A percentile compares a stretch with the other conserved stretches of the same genome.
phyloP scores from a whole-genome alignment of 2,329 filamentous ascomycete genomes.

The Cryphonectria radicalis region DNA sequence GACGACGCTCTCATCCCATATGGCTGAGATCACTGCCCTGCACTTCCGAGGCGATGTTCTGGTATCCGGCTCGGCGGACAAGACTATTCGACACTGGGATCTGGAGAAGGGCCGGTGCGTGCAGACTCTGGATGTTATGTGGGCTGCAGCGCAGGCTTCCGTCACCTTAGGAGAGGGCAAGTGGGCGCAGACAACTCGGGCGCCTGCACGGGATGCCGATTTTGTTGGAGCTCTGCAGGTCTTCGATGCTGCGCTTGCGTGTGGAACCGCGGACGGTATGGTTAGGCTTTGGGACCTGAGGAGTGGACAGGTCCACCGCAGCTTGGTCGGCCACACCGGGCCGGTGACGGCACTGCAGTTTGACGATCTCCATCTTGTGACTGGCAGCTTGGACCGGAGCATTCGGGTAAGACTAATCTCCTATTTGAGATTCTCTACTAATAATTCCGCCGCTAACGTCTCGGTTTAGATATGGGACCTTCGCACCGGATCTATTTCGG shows the following conservation, averaged over 20 bases:
- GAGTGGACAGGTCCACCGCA: conserved; percentile 95
- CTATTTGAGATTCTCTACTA: neutral
- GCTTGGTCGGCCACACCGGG: conserved; percentile 92
- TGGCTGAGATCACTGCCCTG: conserved; percentile 92
- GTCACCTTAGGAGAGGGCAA: conserved; percentile 65
- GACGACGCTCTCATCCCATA: conserved; percentile 86
- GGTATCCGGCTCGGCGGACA: conserved; percentile 95
- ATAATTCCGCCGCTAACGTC: neutral
- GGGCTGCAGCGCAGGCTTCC: conserved; percentile 91
- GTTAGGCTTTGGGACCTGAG: conserved; percentile 95
- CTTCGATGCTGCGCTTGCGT: conserved; percentile 93
- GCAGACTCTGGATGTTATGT: conserved; percentile 95
- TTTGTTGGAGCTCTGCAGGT: conserved; percentile 95
- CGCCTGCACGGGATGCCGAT: conserved; percentile 72
- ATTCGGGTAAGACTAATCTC: conserved; percentile 73
- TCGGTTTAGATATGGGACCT: conserved; percentile 89
- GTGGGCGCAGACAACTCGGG: conserved; percentile 76
- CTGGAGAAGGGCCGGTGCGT: conserved; percentile 96
- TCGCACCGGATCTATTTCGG: conserved; percentile 90
- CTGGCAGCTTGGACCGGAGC: conserved; percentile 88
- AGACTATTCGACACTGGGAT: conserved; percentile 97
- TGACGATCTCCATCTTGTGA: conserved; percentile 93
- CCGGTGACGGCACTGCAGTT: conserved; percentile 95
- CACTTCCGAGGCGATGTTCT: conserved; percentile 88
- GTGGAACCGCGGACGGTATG: conserved; percentile 97